These are phyloP conservation scores for Trypanosoma boissoni DNA, from an alignment of 208 protist species.

Conservation along the genomic window DNA sequence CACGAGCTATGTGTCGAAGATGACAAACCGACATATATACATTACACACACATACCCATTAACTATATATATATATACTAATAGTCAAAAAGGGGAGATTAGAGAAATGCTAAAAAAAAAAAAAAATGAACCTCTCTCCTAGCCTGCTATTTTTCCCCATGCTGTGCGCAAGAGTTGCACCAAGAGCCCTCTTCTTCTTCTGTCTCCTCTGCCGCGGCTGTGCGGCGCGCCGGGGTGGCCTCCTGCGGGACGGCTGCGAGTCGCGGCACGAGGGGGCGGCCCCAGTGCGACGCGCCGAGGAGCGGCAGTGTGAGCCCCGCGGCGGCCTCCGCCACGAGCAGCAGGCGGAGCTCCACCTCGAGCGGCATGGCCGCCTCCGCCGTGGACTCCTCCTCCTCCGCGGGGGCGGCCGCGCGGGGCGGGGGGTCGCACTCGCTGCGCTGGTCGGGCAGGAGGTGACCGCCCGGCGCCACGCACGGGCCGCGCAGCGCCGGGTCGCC, in stretches of 20 bases:
- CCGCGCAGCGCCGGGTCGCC: constrained; percentile 7
- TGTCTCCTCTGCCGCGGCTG: not conserved
- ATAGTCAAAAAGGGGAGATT: too few species aligned
- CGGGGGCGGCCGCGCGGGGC: too few species aligned
- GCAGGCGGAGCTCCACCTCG: constrained; percentile 35
- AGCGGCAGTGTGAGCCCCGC: constrained; percentile 53
- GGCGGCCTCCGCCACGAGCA: constrained; percentile 47
- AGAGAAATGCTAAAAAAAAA: constrained; percentile 7
- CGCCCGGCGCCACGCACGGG: not conserved
- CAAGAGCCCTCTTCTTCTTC: not conserved
- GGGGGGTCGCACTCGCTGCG: not conserved
- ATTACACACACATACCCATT: too few species aligned
- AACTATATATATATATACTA: too few species aligned
- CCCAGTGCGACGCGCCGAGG: constrained; percentile 75
- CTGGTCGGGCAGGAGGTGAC: constrained; percentile 4
- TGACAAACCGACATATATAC: too few species aligned
- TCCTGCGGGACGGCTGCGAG: constrained; percentile 10
- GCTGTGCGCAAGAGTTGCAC: too few species aligned
- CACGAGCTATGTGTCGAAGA: too few species aligned
- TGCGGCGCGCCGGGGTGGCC: not conserved
- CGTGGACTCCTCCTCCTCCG: too few species aligned
- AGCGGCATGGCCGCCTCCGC: constrained; percentile 10
- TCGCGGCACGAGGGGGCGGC: constrained; percentile 30
- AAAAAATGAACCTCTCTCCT: not conserved
- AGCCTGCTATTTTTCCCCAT: not conserved